Evolutionary conservation across 2,329 filamentous ascomycete genomes (phyloP), one percentile per base, ranked within the genome.

Genomic region (Septoria linicola): DNA sequence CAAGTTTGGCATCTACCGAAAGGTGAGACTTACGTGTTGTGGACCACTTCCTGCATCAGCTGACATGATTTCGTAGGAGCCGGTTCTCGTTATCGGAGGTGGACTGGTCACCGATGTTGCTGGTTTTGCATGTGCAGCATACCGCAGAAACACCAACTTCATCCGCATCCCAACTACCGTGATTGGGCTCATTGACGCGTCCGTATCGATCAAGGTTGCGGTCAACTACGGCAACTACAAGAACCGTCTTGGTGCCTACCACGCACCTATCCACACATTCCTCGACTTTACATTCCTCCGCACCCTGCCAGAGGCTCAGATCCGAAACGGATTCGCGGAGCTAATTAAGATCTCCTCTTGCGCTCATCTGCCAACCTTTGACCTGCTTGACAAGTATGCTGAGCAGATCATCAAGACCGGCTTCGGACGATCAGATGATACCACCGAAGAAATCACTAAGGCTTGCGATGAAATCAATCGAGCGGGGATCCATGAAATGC

Each of bases 191-290:
- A 88, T 88, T 54, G 85, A 89, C 63, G 85, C 85, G 2, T 86
- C 83, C 14, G 85, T 88, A 43, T 85, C 81, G 30, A 88, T 88
- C 74, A 88, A 88, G 66, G 85, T 88, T n/a, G 85, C 83, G 10
- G 84, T 88, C 62, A 88, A 88, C 73, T 87, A 88, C 62, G 84
- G 83, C 66, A 81, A 83, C 67, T 86, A 87, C 75, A 88, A 88
- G 76, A 88, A 88, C 71, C 77, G 84, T 10, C 77, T 88, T 0
- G 84, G 84, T 21, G 85, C 84, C 3, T 88, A 88, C 66, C 85
- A 88, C 63, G 84, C 85, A 0, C 85, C 85, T 19, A 59, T 61
- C 41, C 82, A 85, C 64, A 88, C 85, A 0, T 87, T 88, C 73
- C 78, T 88, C 39, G 85, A 88, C 67, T 88, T 88, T 66, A 80